Base-by-base conservation (phyloP, 352 stramenopile genomes). In the Globisporangium uncinulatum region DNA sequence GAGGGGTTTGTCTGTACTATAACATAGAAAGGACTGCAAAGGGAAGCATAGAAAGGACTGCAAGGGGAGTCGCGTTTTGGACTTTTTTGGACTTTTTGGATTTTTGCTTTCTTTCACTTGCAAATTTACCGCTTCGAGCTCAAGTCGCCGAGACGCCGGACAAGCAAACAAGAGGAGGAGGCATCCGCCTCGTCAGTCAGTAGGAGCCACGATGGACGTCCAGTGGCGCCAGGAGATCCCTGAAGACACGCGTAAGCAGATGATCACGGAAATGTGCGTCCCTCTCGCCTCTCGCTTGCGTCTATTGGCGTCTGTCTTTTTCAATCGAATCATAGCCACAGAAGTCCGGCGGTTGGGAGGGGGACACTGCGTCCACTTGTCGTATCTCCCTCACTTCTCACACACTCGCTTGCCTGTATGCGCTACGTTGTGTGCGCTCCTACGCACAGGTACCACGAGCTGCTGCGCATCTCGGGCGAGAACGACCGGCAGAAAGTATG, bases 251-350 rank as follows among this genome's bases (percentile, higher is more conserved):
- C 83, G 83, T 65, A 93, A 92, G 71, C 74, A 86, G 61, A 92
- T 93, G 81, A 93, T 93, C 70, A 92, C 79, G 20, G 77, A 90
- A 67, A 92, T 93, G 83, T 93, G 74, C 66, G 78, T 74, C 5
- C 24, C 51, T 34, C 2, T 49, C 13, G 24, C 41, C 57, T 32
- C 32, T 34, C 14, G 19, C 39, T 47, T 37, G n/a, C 21, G 44
- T 5, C 29, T 60, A 29, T 59, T 10, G 10, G 34, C 29, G 11
- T 13, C 20, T 45, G 9, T 15, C 6, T 4, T 45, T 29, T n/a
- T 24, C 42, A n/a, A 47, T 37, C 4, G 32, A 37, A 37, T 37
- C 5, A 37, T 9, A 9, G 32, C 32, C 5, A 37, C 4, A 4
- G 32, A 37, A 37, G 32, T 4, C 5, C 32, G 32, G 32, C 5